A percentile compares a stretch with the other conserved stretches of the same genome.
Conservation (phyloP, 176 grass and related monocot genomes). For the Zoysia pacifica region DNA sequence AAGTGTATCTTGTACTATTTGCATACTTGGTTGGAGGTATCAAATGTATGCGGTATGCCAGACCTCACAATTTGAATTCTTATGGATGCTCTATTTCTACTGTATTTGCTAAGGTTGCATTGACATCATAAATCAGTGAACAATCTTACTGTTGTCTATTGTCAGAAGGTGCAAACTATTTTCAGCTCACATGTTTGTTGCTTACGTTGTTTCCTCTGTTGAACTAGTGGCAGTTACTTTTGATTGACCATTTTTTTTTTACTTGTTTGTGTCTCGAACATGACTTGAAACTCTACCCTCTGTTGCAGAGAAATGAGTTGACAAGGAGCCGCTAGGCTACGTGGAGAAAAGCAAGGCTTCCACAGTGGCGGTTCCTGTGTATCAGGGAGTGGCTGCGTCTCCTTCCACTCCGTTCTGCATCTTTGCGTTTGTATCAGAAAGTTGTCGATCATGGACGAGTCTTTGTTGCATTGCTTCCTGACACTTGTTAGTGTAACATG, state of each 20-base stretch:
- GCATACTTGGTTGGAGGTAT: not conserved
- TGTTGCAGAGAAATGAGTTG: constrained; percentile 43
- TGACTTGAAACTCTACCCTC: not conserved
- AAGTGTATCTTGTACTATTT: not conserved
- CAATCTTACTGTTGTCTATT: not conserved
- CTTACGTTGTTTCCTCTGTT: not conserved
- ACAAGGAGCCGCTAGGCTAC: not conserved
- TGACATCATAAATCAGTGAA: not conserved
- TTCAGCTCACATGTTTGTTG: not conserved
- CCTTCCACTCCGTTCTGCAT: constrained; percentile 16
- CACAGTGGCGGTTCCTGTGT: constrained; percentile 5
- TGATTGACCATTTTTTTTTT: not conserved
- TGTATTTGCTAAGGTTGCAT: not conserved
- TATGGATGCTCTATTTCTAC: not conserved
- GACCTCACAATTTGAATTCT: not conserved
- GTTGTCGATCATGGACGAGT: constrained; percentile 29
- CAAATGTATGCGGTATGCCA: not conserved
- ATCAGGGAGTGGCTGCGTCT: not conserved
- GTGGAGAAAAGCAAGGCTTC: constrained; percentile 21
- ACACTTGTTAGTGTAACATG: not conserved
- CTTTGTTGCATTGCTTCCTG: not conserved
- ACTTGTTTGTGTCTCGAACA: not conserved
- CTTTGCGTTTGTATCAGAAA: constrained; percentile 41
- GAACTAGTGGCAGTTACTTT: not conserved
- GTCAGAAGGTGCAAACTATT: not conserved